Percentiles rank a stretch among this genome's conserved stretches.
Conservation (phyloP, 192 early-diverging fungal species). For the Chytriomyces confervae region DNA sequence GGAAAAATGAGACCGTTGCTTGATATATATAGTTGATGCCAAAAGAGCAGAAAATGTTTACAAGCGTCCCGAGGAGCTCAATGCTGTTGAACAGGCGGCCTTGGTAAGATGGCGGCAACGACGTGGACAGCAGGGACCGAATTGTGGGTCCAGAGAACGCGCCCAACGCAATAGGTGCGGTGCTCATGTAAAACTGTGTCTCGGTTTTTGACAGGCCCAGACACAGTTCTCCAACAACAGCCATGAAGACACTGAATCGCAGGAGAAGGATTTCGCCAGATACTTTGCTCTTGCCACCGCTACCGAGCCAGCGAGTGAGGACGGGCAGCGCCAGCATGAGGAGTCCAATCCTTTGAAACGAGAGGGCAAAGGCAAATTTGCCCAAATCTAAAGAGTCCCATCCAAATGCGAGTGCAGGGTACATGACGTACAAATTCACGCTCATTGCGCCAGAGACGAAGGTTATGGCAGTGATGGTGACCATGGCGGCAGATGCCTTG, state of each 20-base stretch:
- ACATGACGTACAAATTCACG: slow-evolving; percentile 13
- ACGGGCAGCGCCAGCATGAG: slow-evolving; percentile 10
- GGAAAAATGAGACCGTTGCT: slow-evolving; percentile 1
- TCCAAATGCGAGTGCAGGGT: slow-evolving; percentile 20
- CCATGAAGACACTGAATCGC: slow-evolving; percentile 18
- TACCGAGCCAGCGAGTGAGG: not conserved
- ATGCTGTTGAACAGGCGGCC: slow-evolving; percentile 4
- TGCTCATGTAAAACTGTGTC: not conserved
- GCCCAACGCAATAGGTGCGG: not conserved
- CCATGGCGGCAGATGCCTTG: not conserved
- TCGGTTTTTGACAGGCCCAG: not conserved
- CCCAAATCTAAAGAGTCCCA: slow-evolving; percentile 17
- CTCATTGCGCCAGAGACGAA: not conserved
- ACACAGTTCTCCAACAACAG: slow-evolving; percentile 6
- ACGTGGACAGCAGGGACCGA: not conserved
- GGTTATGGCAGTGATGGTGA: not conserved
- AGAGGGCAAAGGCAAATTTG: slow-evolving; percentile 5
- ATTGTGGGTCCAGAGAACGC: not conserved
- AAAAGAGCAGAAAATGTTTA: not conserved
- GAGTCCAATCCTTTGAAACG: slow-evolving; percentile 1
- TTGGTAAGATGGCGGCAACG: not conserved
- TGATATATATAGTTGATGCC: slow-evolving; percentile 3
- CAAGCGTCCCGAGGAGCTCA: not conserved
- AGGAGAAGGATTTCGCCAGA: slow-evolving; percentile 6
- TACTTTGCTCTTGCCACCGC: not conserved